Evolutionary conservation across 306 rosid genomes (phyloP).

Genomic region (Trifolium subterraneum): DNA sequence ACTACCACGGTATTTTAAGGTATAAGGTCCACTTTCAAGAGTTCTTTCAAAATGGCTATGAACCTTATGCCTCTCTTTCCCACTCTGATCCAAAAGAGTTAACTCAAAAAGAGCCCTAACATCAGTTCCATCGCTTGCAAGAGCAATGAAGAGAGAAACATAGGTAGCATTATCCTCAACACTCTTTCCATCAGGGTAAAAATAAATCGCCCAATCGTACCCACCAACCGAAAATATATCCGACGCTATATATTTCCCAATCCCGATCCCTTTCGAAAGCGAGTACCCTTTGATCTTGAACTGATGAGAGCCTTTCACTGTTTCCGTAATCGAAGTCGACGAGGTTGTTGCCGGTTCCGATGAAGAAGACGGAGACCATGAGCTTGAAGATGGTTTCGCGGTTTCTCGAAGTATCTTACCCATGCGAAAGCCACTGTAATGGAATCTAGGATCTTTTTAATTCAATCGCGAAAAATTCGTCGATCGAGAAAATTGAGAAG

Average conservation of each 20-base stretch:
- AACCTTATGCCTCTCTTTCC: conserved; percentile 88
- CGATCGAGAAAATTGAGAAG: not conserved
- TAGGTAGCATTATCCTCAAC: conserved; percentile 81
- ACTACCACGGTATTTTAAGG: conserved; percentile 90
- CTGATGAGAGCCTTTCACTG: conserved; percentile 77
- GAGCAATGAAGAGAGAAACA: conserved; percentile 86
- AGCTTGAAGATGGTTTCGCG: conserved; percentile 59
- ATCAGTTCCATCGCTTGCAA: conserved; percentile 88
- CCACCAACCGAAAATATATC: conserved; percentile 85
- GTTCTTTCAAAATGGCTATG: conserved; percentile 91
- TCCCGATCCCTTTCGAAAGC: conserved; percentile 76
- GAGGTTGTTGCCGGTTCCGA: conserved; percentile 63
- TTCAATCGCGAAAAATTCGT: conserved; percentile 3
- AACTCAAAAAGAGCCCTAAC: conserved; percentile 86
- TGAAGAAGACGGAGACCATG: conserved; percentile 46
- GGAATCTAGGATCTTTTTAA: conserved; percentile 11
- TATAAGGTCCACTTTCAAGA: conserved; percentile 85
- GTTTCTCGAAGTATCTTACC: conserved; percentile 74
- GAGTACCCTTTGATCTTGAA: conserved; percentile 84
- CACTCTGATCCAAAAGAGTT: conserved; percentile 94
- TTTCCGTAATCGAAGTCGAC: conserved; percentile 76
- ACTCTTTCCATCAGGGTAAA: conserved; percentile 92
- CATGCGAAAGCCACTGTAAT: conserved; percentile 58
- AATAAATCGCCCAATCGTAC: conserved; percentile 89
- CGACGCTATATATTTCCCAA: conserved; percentile 77